Percentiles rank a stretch among this genome's conserved stretches.
These are phyloP conservation scores for Colletotrichum simmondsii DNA, from an alignment of 2,329 filamentous ascomycete genomes.

Conservation along the genomic window DNA sequence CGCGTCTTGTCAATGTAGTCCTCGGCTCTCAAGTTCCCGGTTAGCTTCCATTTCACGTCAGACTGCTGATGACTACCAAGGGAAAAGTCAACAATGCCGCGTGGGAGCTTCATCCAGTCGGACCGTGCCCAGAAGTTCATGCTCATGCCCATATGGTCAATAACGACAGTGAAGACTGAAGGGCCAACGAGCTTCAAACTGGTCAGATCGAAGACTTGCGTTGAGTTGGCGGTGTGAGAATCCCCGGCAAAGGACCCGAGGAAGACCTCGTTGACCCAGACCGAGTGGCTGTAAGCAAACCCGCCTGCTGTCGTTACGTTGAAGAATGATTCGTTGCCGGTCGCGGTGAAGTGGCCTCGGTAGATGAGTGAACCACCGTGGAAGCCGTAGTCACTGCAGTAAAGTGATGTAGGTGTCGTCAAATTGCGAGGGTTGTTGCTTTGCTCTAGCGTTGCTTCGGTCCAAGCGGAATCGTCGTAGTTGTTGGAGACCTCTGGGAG, in stretches of 20 bases:
- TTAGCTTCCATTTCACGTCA: conserved; percentile 69
- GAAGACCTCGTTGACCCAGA: conserved; percentile 70
- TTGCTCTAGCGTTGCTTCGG: too few species aligned
- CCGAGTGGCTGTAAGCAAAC: conserved; percentile 69
- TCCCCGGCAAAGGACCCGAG: conserved; percentile 70
- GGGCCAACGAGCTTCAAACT: conserved; percentile 6
- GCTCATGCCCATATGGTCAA: conserved; percentile 77
- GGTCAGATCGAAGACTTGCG: conserved; percentile 46
- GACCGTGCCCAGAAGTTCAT: conserved; percentile 67
- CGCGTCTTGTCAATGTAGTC: conserved; percentile 63
- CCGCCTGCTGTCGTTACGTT: conserved; percentile 70
- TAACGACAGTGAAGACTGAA: conserved; percentile 72
- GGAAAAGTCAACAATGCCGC: conserved; percentile 66
- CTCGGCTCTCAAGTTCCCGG: conserved; percentile 71
- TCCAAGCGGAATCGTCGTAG: too few species aligned
- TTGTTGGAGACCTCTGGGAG: too few species aligned
- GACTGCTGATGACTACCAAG: conserved; percentile 56
- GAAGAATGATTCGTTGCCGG: conserved; percentile 64
- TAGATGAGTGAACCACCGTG: too few species aligned
- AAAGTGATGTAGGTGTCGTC: too few species aligned
- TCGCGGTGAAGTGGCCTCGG: conserved; percentile 63
- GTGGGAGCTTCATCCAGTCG: conserved; percentile 67
- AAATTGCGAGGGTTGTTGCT: too few species aligned
- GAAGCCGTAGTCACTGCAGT: too few species aligned
- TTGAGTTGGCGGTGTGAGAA: conserved; percentile 55